These are phyloP conservation scores for Penicillium sp. DNA, from an alignment of 2,329 filamentous ascomycete genomes.

Conservation along the genomic window DNA sequence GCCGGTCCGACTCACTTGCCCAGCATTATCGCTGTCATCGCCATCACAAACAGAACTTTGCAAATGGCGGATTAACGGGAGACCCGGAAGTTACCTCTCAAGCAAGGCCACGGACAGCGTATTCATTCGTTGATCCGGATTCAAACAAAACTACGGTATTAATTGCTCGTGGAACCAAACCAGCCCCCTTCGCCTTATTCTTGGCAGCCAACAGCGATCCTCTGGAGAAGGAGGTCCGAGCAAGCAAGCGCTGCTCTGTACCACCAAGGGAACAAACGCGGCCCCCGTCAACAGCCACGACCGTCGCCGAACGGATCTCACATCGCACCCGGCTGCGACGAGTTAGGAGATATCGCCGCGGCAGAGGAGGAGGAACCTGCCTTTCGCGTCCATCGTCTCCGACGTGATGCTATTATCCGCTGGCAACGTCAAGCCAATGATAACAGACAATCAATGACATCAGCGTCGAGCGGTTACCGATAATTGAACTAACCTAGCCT, in stretches of 20 bases:
- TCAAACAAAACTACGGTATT: neutral
- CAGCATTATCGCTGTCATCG: neutral
- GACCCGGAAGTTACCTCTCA: neutral
- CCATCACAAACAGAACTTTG: neutral
- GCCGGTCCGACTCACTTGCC: neutral
- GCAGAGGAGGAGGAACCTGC: neutral
- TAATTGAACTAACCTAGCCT: neutral
- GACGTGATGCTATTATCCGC: neutral
- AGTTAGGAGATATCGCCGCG: neutral
- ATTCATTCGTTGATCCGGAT: neutral
- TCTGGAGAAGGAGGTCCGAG: neutral
- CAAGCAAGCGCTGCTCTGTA: neutral
- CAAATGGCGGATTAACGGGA: neutral
- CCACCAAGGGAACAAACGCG: neutral
- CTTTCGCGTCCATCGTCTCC: neutral
- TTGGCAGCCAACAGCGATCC: neutral
- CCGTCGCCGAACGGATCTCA: neutral
- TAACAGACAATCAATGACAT: neutral
- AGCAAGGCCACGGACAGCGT: neutral
- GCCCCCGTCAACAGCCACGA: neutral
- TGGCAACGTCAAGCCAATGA: too few relatives aligned
- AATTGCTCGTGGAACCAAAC: neutral
- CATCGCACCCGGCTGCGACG: neutral
- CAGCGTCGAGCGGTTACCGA: neutral
- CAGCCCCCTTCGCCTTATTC: neutral